These are phyloP conservation scores for Fusarium austroafricanum DNA, from an alignment of 2,329 filamentous ascomycete genomes.

Conservation along the genomic window DNA sequence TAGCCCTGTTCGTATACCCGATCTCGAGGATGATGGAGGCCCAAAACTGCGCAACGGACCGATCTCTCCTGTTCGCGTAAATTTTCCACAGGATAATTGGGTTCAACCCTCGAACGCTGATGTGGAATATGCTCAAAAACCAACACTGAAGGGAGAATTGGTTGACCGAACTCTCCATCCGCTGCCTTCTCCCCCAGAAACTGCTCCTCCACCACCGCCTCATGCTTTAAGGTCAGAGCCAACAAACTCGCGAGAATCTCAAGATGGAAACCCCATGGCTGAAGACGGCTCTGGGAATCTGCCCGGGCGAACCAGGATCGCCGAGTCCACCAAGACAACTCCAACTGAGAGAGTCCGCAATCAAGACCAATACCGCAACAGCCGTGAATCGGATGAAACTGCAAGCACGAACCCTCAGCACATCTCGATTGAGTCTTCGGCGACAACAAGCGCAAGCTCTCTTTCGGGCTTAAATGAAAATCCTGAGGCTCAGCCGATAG, in stretches of 20 bases:
- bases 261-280: slow-evolving; percentile 12
- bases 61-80: slow-evolving; percentile 67
- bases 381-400: slow-evolving; percentile 65
- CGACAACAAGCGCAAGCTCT: slow-evolving; percentile 67
- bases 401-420: slow-evolving; percentile 61
- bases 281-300: slow-evolving; percentile 7
- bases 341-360: slow-evolving; percentile 48
- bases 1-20: slow-evolving; percentile 53
- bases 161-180: slow-evolving; percentile 42
- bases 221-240: slow-evolving; percentile 22
- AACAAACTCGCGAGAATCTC: slow-evolving; percentile 22
- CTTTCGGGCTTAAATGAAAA: slow-evolving; percentile 63
- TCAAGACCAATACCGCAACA: slow-evolving; percentile 59
- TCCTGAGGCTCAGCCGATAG: slow-evolving; percentile 57
- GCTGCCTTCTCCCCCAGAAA: slow-evolving; percentile 44
- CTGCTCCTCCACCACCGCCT: slow-evolving; percentile 51
- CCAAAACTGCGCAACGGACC: slow-evolving; percentile 64
- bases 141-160: slow-evolving; percentile 43
- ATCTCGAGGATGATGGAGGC: slow-evolving; percentile 48
- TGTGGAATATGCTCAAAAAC: slow-evolving; percentile 57
- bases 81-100: slow-evolving; percentile 65
- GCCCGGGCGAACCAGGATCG: slow-evolving; percentile 17
- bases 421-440: slow-evolving; percentile 63
- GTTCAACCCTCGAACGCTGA: slow-evolving; percentile 63
- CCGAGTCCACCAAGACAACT: slow-evolving; percentile 49